Evolutionary conservation across 78 protist species (phyloP).

Genomic region (Tieghemostelium lacteum): DNA sequence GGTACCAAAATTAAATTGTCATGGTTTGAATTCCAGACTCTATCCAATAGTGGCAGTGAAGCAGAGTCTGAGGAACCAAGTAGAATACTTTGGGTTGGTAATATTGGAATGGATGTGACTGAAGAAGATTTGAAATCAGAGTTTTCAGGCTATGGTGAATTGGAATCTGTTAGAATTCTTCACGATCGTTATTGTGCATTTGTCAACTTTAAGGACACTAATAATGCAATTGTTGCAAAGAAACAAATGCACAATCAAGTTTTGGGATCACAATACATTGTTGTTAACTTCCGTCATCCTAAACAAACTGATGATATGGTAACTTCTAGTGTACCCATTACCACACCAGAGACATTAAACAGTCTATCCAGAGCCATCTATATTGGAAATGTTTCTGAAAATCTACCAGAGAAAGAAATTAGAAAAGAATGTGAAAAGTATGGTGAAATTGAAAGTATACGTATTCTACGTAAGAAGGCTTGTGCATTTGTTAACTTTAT

Average conservation of each 20-base stretch:
- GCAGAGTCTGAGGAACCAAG: conserved; percentile 59
- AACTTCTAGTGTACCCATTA: conserved; percentile 3
- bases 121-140: conserved; percentile 68
- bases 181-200: conserved; percentile 79
- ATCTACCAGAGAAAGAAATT: conserved; percentile 71
- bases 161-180: conserved; percentile 70
- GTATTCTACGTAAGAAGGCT: conserved; percentile 61
- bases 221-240: conserved; percentile 43
- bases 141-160: conserved; percentile 62
- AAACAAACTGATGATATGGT: conserved; percentile 18
- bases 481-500: conserved; percentile 87
- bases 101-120: conserved; percentile 68
- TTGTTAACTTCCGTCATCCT: conserved; percentile 75
- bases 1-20: conserved; percentile 44
- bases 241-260: conserved; percentile 63
- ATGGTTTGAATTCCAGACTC: conserved; percentile 37
- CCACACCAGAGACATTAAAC: conserved; percentile 77
- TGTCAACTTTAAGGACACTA: conserved; percentile 61
- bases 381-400: conserved; percentile 76
- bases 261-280: conserved; percentile 42
- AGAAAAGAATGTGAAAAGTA: conserved; percentile 56
- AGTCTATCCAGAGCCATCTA: conserved; percentile 70
- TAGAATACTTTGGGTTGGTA: conserved; percentile 83
- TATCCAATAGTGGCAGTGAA: background rate
- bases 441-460: conserved; percentile 82